Percentiles rank a stretch among this genome's conserved stretches.
Evolutionary conservation across 1,284 basidiomycete species (phyloP).

Genomic region (Phellopilus nigrolimitatus): DNA sequence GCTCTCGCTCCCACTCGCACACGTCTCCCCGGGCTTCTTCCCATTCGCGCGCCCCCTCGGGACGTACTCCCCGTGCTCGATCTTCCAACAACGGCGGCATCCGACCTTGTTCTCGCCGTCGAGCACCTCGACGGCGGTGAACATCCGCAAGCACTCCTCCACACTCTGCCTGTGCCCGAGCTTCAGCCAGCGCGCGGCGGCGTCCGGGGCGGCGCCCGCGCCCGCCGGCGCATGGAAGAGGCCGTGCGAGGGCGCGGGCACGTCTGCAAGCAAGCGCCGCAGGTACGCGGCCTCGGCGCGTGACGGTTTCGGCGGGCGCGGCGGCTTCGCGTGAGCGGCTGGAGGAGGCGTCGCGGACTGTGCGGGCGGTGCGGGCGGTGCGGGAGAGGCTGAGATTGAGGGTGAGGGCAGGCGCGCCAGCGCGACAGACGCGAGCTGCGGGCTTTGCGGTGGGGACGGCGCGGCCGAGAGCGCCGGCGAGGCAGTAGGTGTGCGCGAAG

Average conservation of each 20-base stretch:
- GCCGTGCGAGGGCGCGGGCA: too few species aligned
- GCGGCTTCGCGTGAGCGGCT: slow-evolving; percentile 32
- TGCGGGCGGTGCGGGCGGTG: too few species aligned
- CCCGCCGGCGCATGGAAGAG: slow-evolving; percentile 23
- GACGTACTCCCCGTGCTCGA: slow-evolving; percentile 59
- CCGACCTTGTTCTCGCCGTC: slow-evolving; percentile 94
- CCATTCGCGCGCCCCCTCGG: slow-evolving; percentile 32
- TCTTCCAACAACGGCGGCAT: slow-evolving; percentile 90
- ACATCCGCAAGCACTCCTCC: slow-evolving; percentile 76
- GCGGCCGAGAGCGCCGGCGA: slow-evolving; percentile 10
- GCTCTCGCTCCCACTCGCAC: too few species aligned
- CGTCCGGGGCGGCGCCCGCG: slow-evolving; percentile 3
- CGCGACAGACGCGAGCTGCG: slow-evolving; percentile 22
- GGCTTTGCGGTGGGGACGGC: slow-evolving; percentile 9
- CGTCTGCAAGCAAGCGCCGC: slow-evolving; percentile 59
- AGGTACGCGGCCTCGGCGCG: slow-evolving; percentile 58
- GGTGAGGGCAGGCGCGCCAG: slow-evolving; percentile 3
- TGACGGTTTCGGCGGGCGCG: slow-evolving; percentile 48
- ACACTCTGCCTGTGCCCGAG: slow-evolving; percentile 50
- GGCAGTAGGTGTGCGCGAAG: slow-evolving; percentile 23
- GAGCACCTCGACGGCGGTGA: slow-evolving; percentile 86
- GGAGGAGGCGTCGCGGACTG: slow-evolving; percentile 25
- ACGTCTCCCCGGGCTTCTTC: too few species aligned
- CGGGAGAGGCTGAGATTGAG: slow-evolving; percentile 22
- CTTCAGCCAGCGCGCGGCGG: slow-evolving; percentile 39